These are phyloP conservation scores for Panicum miliaceum DNA, from an alignment of 176 grass and related monocot genomes.

Conservation along the genomic window DNA sequence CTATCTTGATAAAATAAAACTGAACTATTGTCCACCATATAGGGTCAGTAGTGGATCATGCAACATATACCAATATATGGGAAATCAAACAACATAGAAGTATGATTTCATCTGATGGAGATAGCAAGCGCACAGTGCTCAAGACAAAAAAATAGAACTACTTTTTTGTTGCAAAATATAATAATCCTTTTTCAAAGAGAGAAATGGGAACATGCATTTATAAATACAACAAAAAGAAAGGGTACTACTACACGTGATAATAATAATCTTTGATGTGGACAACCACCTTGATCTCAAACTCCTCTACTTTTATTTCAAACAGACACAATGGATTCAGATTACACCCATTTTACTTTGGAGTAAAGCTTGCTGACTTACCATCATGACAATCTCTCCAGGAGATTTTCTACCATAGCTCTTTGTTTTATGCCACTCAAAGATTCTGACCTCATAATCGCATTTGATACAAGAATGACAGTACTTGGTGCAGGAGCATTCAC, in stretches of 20 bases:
- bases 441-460: conserved; percentile 79
- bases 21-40: conserved; percentile 2
- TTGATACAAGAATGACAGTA: conserved; percentile 77
- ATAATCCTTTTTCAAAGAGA: neutral
- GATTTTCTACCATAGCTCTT: conserved; percentile 82
- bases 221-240: neutral
- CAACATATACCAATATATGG: neutral
- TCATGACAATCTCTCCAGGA: conserved; percentile 69
- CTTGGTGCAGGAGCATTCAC: conserved; percentile 81
- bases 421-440: conserved; percentile 76
- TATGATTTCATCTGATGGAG: conserved; percentile 9
- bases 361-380: conserved; percentile 34
- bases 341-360: neutral
- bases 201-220: neutral
- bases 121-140: neutral
- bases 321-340: neutral
- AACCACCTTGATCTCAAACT: neutral
- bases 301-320: neutral
- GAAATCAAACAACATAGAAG: conserved; percentile 12
- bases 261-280: neutral
- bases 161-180: neutral
- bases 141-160: conserved; percentile 10
- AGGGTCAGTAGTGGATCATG: neutral
- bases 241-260: neutral
- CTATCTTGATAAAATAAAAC: neutral